These are phyloP conservation scores for Fraxinus nigra DNA, from an alignment of 305 asterid genomes.

Conservation along the genomic window DNA sequence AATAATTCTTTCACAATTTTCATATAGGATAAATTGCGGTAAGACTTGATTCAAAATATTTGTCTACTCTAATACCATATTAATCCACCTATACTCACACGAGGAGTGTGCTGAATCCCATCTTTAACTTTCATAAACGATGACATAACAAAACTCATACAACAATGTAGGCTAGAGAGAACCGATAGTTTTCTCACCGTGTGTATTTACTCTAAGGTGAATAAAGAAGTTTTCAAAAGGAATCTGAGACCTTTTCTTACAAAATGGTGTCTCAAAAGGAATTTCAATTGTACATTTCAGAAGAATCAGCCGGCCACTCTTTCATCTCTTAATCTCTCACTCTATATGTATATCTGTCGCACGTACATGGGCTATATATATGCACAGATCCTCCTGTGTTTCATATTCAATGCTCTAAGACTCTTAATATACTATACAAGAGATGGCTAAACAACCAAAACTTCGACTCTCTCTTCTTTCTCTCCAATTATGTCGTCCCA, in stretches of 20 bases:
- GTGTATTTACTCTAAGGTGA: background rate
- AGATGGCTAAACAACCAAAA: slow-evolving; percentile 55
- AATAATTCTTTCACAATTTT: background rate
- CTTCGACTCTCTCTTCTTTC: slow-evolving; percentile 45
- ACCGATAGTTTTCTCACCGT: background rate
- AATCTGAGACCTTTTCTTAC: slow-evolving; percentile 27
- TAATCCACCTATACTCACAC: background rate
- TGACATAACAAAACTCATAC: background rate
- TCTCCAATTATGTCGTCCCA: slow-evolving; percentile 62
- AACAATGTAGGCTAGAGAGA: background rate
- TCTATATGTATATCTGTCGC: background rate
- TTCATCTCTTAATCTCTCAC: background rate
- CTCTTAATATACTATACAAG: background rate
- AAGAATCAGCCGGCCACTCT: slow-evolving; percentile 35
- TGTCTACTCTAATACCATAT: background rate
- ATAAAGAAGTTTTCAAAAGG: background rate
- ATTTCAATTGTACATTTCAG: slow-evolving; percentile 38
- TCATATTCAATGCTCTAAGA: background rate
- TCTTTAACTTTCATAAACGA: background rate
- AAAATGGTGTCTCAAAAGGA: slow-evolving; percentile 27
- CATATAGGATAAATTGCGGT: background rate
- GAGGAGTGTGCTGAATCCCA: background rate
- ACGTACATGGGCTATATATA: background rate
- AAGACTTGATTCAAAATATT: background rate
- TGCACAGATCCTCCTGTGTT: background rate